phyloP scores from a whole-genome alignment of 371 early-diverging fungal species.

The Haplosporangium sp. region DNA sequence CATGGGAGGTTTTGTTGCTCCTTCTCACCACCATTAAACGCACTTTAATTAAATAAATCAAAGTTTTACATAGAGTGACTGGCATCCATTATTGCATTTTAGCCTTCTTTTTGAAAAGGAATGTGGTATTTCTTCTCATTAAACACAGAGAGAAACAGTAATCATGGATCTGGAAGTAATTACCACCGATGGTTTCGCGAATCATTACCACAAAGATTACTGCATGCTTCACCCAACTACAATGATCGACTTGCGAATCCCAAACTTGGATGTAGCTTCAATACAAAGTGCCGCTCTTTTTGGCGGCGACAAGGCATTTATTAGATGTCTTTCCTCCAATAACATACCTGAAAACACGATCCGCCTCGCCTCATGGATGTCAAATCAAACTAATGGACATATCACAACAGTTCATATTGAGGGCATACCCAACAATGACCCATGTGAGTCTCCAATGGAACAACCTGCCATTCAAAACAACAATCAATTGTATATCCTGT shows the following conservation, averaged over 20 bases:
- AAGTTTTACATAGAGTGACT: not conserved
- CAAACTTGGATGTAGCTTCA: conserved; percentile 23
- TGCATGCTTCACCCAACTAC: conserved; percentile 10
- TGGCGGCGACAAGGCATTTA: conserved; percentile 6
- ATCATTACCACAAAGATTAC: not conserved
- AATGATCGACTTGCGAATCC: conserved; percentile 18
- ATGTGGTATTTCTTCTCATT: too few relatives aligned
- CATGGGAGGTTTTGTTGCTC: conserved; percentile 49
- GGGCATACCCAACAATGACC: conserved; percentile 2
- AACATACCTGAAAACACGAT: conserved; percentile 7
- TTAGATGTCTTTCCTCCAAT: conserved; percentile 19
- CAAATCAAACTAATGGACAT: not conserved
- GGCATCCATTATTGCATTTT: not conserved
- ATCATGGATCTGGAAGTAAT: conserved; percentile 16
- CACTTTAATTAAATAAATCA: not conserved
- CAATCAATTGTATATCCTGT: not conserved
- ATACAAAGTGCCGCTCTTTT: conserved; percentile 6
- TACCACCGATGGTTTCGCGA: not conserved
- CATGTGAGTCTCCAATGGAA: not conserved
- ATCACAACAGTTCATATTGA: not conserved
- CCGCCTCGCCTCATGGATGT: conserved; percentile 4
- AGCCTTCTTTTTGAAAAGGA: too few relatives aligned
- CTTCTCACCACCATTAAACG: conserved; percentile 43
- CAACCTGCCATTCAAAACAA: not conserved
- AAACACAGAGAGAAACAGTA: not conserved